Conservation (phyloP, 2,329 filamentous ascomycete species). For the Aspergillus awamori region DNA sequence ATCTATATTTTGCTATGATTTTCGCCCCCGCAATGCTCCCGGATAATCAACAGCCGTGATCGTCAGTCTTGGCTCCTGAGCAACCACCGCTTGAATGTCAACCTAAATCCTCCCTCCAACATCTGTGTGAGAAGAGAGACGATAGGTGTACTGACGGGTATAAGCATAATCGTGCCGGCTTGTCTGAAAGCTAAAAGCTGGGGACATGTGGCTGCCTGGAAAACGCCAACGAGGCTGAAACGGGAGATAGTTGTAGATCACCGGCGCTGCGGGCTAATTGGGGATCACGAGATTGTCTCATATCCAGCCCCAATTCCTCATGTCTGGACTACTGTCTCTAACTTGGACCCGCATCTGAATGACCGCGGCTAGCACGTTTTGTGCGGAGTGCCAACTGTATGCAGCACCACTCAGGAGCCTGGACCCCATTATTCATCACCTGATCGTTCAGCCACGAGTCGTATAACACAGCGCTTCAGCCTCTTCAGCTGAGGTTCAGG, state of each 20-base stretch:
- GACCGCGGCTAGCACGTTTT: background rate
- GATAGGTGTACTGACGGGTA: background rate
- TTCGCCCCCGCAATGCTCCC: background rate
- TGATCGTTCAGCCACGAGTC: background rate
- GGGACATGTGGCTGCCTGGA: background rate
- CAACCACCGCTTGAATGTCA: background rate
- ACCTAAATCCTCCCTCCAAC: background rate
- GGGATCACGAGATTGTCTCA: background rate
- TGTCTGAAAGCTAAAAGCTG: background rate
- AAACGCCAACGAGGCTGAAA: background rate
- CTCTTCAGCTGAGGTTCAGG: background rate
- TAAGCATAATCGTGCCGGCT: background rate
- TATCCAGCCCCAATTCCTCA: background rate
- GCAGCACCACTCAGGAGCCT: background rate
- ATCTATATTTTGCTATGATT: background rate
- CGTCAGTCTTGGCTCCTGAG: background rate
- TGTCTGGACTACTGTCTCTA: background rate
- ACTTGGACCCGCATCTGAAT: background rate
- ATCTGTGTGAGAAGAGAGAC: background rate
- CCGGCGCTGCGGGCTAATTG: background rate
- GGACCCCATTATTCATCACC: background rate
- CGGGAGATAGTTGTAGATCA: background rate
- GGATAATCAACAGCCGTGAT: background rate
- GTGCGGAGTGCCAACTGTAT: background rate
- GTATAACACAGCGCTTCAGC: background rate